Base-by-base conservation (phyloP, 352 stramenopile species). In the Phytophthora multivora region DNA sequence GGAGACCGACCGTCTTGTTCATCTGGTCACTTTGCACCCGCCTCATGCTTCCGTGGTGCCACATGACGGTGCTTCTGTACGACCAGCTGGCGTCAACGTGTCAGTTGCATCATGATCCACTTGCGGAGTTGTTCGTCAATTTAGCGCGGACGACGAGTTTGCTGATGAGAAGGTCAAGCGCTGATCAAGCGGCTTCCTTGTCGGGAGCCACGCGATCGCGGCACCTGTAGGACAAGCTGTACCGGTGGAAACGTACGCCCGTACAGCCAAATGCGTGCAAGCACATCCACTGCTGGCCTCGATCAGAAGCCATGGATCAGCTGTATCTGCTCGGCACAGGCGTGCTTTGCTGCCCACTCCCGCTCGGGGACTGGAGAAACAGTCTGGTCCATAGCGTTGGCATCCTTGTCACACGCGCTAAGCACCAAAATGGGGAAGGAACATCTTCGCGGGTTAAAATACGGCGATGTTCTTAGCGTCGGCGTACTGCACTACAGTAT, bases 21-120 rank as follows among this genome's bases (percentile, higher is more conserved):
- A 69, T 65, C 61, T 69, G 55, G 54, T 51, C 33, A 66, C 48
- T 51, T 40, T 11, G 35, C 62, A 67, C 56, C 63, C 43, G 50
- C 63, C 63, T 66, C 63, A 67, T 50, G 63, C 35, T 58, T 66
- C 61, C 47, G 52, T 19, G 15, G 30, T 23, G 28, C 51, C 54
- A 59, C 33, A 25, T 56, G 54, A 21, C 12, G 19, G n/a, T 11
- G 21, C 8, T 64, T 69, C 46, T 53, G 43, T 51, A 67, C 28
- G 18, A 10, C 36, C 60, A 68, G 53, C 45, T 59, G 60, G 28
- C 15, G 16, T 10, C 33, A 54, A 46, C 33, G 38, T 58, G 56
- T 51, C 56, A 45, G 10, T 46, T 39, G 15, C 30, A 30, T 33
- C 47, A 36, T 21, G 28, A 40, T 39, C 15, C 38, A 28, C 15